Evolutionary conservation across 768 basidiomycete genomes (phyloP).

Genomic region (Mycena belliarum): DNA sequence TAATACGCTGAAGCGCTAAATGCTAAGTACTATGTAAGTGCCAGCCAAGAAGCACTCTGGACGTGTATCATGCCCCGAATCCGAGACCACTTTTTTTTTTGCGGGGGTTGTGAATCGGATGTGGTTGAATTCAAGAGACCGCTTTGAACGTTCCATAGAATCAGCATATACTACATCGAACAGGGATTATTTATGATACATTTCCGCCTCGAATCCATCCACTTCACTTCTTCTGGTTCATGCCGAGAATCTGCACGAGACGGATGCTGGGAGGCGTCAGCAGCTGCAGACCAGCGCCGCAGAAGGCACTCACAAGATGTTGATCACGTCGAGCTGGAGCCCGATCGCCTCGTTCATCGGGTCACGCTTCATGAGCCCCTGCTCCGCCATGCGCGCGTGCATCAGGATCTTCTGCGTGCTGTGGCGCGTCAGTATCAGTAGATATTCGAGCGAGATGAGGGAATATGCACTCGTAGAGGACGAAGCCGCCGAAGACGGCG

Average conservation of each 20-base stretch:
- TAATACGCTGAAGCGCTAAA: too few species aligned
- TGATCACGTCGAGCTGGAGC: slow-evolving; percentile 85
- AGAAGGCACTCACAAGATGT: slow-evolving; percentile 69
- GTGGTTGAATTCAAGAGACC: too few species aligned
- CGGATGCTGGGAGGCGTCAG: slow-evolving; percentile 54
- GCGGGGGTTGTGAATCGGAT: too few species aligned
- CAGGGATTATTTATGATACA: too few species aligned
- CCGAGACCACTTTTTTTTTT: too few species aligned
- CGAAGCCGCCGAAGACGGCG: slow-evolving; percentile 84
- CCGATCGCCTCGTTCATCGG: slow-evolving; percentile 77
- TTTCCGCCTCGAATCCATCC: too few species aligned
- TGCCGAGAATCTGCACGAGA: slow-evolving; percentile 75
- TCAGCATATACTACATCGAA: too few species aligned
- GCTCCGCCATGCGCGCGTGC: slow-evolving; percentile 73
- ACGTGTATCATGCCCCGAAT: too few species aligned
- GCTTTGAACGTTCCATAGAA: too few species aligned
- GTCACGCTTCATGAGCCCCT: slow-evolving; percentile 66
- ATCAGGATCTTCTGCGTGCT: slow-evolving; percentile 86
- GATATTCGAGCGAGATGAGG: neutral
- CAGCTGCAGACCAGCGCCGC: neutral
- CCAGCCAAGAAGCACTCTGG: too few species aligned
- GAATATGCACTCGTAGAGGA: slow-evolving; percentile 75
- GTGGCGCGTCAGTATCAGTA: slow-evolving; percentile 2
- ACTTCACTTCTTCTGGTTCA: slow-evolving; percentile 29
- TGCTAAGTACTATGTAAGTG: too few species aligned